Base-by-base conservation (phyloP, 345 rosid species). In the Populus alba region DNA sequence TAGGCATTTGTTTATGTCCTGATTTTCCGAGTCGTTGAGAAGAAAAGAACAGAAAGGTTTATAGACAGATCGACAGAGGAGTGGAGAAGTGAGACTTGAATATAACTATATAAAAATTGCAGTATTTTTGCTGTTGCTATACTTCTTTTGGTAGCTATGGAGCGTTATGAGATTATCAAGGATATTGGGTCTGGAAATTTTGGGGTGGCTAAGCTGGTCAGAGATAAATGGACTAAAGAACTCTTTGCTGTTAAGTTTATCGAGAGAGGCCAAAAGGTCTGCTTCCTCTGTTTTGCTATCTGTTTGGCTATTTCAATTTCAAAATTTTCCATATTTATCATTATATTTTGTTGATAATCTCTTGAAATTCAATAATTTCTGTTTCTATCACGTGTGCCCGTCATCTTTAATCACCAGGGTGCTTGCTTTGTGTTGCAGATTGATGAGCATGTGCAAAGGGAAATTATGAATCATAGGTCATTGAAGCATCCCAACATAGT, bases 101-200 rank as follows among this genome's bases (percentile, higher is more conserved):
- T 20, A 12, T 61, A 22, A 16, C 31, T 39, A 31, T 3, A 15
- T 65, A 7, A 29, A 41, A 4, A 27, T 16, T 7, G 49, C 23
- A 11, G 61, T 31, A 10, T 2, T 38, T 5, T 16, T 31, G 17
- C 6, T n/a, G 29, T 51, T 70, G 35, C 6, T 78, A 27, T 59
- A 33, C 2, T 31, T 66, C 51, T 66, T 51, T 68, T 38, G 29
- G 75, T 9, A 29, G 71, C 38, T 5, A 94, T 92, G 97, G 98
- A 94, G 81, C 88, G 92, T 66, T 94, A 88, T 80, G 98, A 94
- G 87, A 81, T 87, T 74, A 67, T 90, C 77, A 90, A 87, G 83
- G 94, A 91, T 88, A 92, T 94, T 66, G 98, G 97, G 62, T 90
- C 96, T 9, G 97, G 98, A 25, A 94, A 94, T 82, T 94, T 94